Conservation (phyloP, 2,329 filamentous ascomycete species). For the Fusarium bactridioides region DNA sequence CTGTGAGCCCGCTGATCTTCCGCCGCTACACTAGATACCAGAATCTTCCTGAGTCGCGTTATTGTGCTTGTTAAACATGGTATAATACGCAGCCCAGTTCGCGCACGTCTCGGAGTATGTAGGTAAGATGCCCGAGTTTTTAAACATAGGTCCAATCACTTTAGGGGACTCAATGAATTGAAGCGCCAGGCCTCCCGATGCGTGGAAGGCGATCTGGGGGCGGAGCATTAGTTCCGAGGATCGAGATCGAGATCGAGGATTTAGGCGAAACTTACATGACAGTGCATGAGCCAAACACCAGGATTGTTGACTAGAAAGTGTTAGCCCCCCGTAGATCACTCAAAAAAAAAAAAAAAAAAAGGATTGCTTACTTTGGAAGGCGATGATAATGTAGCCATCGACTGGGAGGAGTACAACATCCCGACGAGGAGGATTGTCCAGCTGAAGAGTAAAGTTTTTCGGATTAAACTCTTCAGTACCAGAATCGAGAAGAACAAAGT, state of each 20-base stretch:
- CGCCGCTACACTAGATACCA: background rate
- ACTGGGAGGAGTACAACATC: background rate
- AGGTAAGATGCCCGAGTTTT: background rate
- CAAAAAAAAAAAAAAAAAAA: background rate
- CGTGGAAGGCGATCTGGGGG: background rate
- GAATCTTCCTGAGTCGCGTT: slow-evolving; percentile 15
- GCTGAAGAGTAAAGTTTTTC: background rate
- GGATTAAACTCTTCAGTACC: background rate
- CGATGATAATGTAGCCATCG: background rate
- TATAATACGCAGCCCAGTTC: slow-evolving; percentile 19
- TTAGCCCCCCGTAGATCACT: background rate
- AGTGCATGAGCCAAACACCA: background rate
- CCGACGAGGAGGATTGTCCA: background rate
- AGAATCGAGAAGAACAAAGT: background rate
- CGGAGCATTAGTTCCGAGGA: background rate
- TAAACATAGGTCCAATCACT: background rate
- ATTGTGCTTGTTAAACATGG: slow-evolving; percentile 17
- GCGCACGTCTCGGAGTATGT: slow-evolving; percentile 1
- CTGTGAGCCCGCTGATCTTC: background rate
- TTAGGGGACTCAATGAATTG: background rate
- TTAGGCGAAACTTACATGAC: background rate
- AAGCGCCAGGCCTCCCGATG: background rate
- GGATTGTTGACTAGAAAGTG: background rate
- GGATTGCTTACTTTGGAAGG: background rate
- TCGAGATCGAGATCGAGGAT: background rate